These are phyloP conservation scores for Sordariomycetes sp. DNA, from an alignment of 2,329 filamentous ascomycete species.

Conservation along the genomic window DNA sequence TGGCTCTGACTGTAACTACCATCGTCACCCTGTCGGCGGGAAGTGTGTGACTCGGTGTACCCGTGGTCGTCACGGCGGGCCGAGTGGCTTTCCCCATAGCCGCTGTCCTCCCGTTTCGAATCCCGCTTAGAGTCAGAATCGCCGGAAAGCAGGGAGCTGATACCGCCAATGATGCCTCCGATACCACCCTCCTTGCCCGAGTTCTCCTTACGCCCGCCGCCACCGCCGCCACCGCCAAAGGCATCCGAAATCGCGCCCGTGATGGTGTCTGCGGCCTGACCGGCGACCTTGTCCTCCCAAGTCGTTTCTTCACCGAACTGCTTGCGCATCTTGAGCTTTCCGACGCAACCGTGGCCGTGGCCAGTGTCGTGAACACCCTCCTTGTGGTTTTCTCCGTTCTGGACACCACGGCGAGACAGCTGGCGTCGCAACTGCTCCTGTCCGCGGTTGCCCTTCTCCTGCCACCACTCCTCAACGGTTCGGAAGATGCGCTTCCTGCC, in stretches of 20 bases:
- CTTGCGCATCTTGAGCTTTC: constrained; percentile 71
- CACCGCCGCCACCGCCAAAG: constrained; percentile 34
- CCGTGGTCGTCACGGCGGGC: constrained; percentile 47
- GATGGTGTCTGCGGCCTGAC: constrained; percentile 45
- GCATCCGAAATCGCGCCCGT: constrained; percentile 38
- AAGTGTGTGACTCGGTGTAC: constrained; percentile 51
- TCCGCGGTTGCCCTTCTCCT: constrained; percentile 47
- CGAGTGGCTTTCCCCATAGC: constrained; percentile 48
- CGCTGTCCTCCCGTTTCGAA: constrained; percentile 50
- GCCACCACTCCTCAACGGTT: constrained; percentile 80
- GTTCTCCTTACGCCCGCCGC: constrained; percentile 10
- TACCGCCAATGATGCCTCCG: constrained; percentile 44
- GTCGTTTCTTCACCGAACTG: constrained; percentile 39
- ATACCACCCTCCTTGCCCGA: constrained; percentile 48
- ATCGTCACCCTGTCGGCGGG: constrained; percentile 42
- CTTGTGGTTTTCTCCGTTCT: constrained; percentile 74
- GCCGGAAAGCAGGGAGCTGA: constrained; percentile 34
- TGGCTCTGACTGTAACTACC: constrained; percentile 27
- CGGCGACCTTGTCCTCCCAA: constrained; percentile 45
- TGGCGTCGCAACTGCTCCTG: constrained; percentile 61
- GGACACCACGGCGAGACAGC: constrained; percentile 68
- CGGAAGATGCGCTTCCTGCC: constrained; percentile 68
- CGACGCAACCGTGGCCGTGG: constrained; percentile 71
- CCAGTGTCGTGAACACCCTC: constrained; percentile 74
- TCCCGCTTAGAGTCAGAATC: constrained; percentile 50